phyloP scores from a whole-genome alignment of 1,284 basidiomycete species.

The Cutaneotrichosporon curvatum region DNA sequence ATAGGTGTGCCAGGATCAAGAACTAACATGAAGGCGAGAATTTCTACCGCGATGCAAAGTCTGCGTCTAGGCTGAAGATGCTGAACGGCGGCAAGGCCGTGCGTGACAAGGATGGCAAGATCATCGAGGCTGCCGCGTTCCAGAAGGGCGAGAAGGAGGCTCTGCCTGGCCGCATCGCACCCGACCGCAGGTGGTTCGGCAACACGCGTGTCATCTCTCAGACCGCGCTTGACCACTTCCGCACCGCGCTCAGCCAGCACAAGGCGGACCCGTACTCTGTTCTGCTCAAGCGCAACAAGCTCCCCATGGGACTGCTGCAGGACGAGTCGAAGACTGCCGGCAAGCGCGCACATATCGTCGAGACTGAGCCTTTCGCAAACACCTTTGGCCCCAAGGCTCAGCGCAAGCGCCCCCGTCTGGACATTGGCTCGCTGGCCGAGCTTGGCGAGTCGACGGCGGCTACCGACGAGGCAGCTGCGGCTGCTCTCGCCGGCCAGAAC shows the following conservation, averaged over 20 bases:
- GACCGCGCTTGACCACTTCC: constrained; percentile 85
- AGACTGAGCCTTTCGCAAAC: constrained; percentile 83
- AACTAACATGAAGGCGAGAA: constrained; percentile 52
- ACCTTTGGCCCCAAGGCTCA: constrained; percentile 93
- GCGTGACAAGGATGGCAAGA: constrained; percentile 79
- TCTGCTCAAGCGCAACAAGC: constrained; percentile 79
- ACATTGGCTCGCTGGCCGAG: constrained; percentile 80
- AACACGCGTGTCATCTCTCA: constrained; percentile 99
- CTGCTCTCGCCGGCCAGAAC: constrained; percentile 1
- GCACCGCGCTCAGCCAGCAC: constrained; percentile 71
- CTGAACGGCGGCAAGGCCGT: constrained; percentile 82
- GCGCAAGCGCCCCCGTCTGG: constrained; percentile 75
- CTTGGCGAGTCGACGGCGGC: constrained; percentile 61
- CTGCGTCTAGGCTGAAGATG: constrained; percentile 76
- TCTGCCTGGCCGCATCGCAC: constrained; percentile 78
- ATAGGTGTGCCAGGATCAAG: neutral
- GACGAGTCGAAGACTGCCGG: constrained; percentile 74
- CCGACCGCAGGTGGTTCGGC: constrained; percentile 91
- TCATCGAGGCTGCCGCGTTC: constrained; percentile 83
- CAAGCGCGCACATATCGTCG: constrained; percentile 85
- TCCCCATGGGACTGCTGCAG: constrained; percentile 87
- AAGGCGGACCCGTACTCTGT: constrained; percentile 92
- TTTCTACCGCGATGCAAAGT: constrained; percentile 87
- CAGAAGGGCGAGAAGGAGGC: constrained; percentile 86
- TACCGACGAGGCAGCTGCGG: constrained; percentile 19